Conservation (phyloP, 78 protist genomes). For the Dictyostelium firmibasis region DNA sequence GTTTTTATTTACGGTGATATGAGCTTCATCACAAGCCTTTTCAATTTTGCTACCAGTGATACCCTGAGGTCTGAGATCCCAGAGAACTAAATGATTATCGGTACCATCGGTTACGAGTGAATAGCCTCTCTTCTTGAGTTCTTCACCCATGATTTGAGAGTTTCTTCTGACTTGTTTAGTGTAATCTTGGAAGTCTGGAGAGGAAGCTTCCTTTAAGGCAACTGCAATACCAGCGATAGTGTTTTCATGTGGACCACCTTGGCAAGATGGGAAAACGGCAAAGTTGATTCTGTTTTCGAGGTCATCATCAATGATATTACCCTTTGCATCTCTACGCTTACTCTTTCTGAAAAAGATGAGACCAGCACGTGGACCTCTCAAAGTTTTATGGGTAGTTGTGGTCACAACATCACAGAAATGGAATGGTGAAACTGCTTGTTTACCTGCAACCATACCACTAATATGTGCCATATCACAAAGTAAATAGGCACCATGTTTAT, state of each 20-base stretch:
- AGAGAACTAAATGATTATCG: constrained; percentile 98
- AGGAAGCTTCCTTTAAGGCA: constrained; percentile 91
- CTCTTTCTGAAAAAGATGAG: constrained; percentile 98
- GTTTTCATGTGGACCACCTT: constrained; percentile 99
- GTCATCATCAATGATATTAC: constrained; percentile 72
- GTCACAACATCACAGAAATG: constrained; percentile 98
- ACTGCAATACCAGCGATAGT: constrained; percentile 97
- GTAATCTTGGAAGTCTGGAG: constrained; percentile 94
- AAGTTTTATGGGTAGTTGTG: constrained; percentile 99
- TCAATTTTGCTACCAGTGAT: constrained; percentile 97
- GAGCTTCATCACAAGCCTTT: constrained; percentile 89
- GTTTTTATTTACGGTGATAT: constrained; percentile 98
- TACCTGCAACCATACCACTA: constrained; percentile 97
- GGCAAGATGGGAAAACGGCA: constrained; percentile 97
- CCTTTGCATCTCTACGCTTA: constrained; percentile 36
- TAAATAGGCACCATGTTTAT: constrained; percentile 93
- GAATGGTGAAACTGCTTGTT: constrained; percentile 90
- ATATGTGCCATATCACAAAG: constrained; percentile 99
- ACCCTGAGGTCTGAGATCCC: constrained; percentile 94
- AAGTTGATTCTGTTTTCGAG: constrained; percentile 88
- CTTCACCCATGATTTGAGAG: constrained; percentile 87
- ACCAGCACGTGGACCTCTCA: constrained; percentile 99
- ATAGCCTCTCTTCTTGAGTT: constrained; percentile 90
- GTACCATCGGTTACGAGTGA: constrained; percentile 97
- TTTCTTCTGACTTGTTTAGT: constrained; percentile 88